Evolutionary conservation across 768 basidiomycete genomes (phyloP), one percentile per base, ranked within the genome.

Genomic region (Suillus clintonianus): DNA sequence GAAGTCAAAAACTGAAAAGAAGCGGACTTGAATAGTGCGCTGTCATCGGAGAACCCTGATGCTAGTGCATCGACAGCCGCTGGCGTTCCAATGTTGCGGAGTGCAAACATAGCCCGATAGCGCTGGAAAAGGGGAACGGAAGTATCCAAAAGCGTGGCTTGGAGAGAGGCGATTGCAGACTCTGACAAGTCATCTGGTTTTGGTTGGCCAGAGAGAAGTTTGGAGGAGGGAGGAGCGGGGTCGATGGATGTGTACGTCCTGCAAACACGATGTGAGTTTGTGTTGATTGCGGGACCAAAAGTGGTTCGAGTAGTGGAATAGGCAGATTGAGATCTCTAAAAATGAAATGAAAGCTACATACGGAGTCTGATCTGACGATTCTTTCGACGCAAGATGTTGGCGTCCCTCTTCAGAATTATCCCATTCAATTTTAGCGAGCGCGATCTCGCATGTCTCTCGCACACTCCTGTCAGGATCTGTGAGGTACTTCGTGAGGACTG

Each of bases 21-120:
- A 15, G 77, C 87, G 69, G 65, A 96, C 94, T 95, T 94, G 89
- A 99, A 99, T 27, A 99, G 81, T 2, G 91, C 94, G 67, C 91
- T 94, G 59, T 89, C 87, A 67, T 99, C 97, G 2, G 81, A 77
- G 76, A 99, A 99, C 2, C 97, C 97, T 47, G 87, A 86, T 0
- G 95, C 93, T 32, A 99, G 89, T 7, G 96, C 95, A 65, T 94
- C 87, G 6, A 99, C 91, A 2, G 96, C 96, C 4, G 83, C 85
- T 19, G 87, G 82, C 2, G 90, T 89, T 37, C 92, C 91, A n/a
- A 95, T 91, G 74, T 99, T 97, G 42, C 97, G 87, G 51, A 99
- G 84, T 2, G 95, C 91, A 74, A 99, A 99, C 97, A 99, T 99
- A 51, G 97, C 97, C 13, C 97, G 88, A 74, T 99, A 99, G 32